Evolutionary conservation across 106 monocot genomes (phyloP).

Genomic region (Ottelia alismoides): DNA sequence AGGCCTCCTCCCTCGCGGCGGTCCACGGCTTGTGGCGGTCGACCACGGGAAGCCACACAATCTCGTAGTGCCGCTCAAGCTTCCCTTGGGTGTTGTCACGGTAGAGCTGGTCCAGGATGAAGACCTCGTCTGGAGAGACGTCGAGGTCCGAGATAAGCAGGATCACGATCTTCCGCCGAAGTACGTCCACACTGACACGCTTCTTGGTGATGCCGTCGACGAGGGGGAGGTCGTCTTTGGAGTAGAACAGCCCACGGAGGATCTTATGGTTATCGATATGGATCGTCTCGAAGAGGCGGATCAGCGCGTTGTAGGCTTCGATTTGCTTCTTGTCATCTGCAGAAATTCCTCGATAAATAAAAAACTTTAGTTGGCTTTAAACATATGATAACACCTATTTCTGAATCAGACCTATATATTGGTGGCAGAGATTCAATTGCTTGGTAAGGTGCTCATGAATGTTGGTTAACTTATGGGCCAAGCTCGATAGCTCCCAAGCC

Average conservation of each 20-base stretch:
- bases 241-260: constrained; percentile 42
- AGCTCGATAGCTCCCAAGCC: constrained; percentile 80
- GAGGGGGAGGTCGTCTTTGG: constrained; percentile 56
- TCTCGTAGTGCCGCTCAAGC: constrained; percentile 53
- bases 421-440: constrained; percentile 35
- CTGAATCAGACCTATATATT: constrained; percentile 34
- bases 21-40: constrained; percentile 45
- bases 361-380: too few relatives aligned
- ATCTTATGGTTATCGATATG: constrained; percentile 86
- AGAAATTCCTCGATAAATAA: neutral
- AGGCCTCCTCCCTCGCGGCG: constrained; percentile 20
- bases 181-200: constrained; percentile 37
- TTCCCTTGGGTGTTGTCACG: constrained; percentile 48
- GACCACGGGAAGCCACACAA: constrained; percentile 65
- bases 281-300: constrained; percentile 41
- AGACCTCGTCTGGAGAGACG: constrained; percentile 56
- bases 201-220: constrained; percentile 48
- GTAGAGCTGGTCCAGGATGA: constrained; percentile 59
- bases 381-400: too few relatives aligned
- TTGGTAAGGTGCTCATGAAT: constrained; percentile 57
- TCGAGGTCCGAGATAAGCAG: constrained; percentile 61
- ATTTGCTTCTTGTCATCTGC: constrained; percentile 54
- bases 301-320: constrained; percentile 46
- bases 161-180: constrained; percentile 69
- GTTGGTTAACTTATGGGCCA: constrained; percentile 59